Conservation (phyloP, 306 rosid species). For the Mimosa bimucronata region DNA sequence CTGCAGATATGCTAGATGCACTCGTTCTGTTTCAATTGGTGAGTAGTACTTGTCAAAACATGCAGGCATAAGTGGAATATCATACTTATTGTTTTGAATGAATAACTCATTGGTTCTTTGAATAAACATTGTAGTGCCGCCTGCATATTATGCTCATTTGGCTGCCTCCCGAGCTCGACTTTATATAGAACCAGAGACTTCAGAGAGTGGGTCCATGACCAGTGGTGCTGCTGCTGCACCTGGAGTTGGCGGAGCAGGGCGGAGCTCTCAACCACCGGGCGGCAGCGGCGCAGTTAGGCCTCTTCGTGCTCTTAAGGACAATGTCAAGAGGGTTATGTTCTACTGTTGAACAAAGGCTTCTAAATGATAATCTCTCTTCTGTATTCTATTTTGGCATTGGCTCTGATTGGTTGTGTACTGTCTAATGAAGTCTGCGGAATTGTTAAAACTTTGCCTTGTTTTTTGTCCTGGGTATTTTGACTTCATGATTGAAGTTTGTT, state of each 20-base stretch:
- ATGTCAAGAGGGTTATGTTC: slow-evolving; percentile 93
- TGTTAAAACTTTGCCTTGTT: neutral
- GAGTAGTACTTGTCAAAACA: slow-evolving; percentile 27
- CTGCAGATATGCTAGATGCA: slow-evolving; percentile 86
- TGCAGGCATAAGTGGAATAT: neutral
- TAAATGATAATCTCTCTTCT: no score
- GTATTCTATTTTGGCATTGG: neutral
- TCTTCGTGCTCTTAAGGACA: slow-evolving; percentile 80
- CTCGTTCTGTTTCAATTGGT: slow-evolving; percentile 96
- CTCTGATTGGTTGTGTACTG: neutral
- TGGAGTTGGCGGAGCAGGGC: slow-evolving; percentile 53
- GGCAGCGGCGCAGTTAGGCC: slow-evolving; percentile 77
- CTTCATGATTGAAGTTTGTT: neutral
- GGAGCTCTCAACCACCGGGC: slow-evolving; percentile 65
- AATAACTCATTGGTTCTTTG: neutral
- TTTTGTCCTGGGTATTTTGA: neutral
- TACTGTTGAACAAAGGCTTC: slow-evolving; percentile 53
- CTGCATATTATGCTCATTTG: slow-evolving; percentile 93
- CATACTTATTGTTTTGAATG: no score
- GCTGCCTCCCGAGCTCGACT: slow-evolving; percentile 98
- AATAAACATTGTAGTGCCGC: slow-evolving; percentile 71
- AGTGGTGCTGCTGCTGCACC: slow-evolving; percentile 80
- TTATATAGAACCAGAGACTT: slow-evolving; percentile 86
- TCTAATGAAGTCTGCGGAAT: neutral
- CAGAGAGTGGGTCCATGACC: slow-evolving; percentile 78